Base-by-base conservation (phyloP, 2,329 filamentous ascomycete genomes). In the Fusarium nodosum region DNA sequence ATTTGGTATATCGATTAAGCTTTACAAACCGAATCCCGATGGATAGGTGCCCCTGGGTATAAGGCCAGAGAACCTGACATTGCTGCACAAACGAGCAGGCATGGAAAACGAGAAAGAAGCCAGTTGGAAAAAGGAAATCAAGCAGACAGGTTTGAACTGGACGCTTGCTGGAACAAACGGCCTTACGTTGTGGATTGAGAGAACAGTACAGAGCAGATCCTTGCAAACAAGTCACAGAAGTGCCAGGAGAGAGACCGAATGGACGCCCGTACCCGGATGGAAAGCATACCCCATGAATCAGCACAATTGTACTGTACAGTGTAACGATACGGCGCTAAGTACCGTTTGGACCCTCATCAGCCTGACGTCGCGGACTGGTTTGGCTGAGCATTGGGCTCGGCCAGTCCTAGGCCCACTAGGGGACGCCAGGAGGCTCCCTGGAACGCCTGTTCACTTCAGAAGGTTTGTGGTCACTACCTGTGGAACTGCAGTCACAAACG, bases 291-390 rank as follows among this genome's bases (percentile, higher is more conserved):
- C 56, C 48, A 54, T 48, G 36, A 47, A 58, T 45, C 48, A 53
- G 47, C 26, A 65, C 31, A 42, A 52, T 30, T 34, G 46, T 45
- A 46, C 15, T 38, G 56, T 57, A 74, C 70, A 74, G 72, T 74
- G 57, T 31, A 54, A 28, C n/a, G 26, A 22, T 51, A 73, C 72
- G 68, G 72, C 44, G 54, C 56, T 48, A 65, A 53, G 72, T 74
- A 74, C 63, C 65, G 11, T 36, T 57, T 50, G 44, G 55, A 61
- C 55, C 45, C 50, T 58, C 56, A 58, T 56, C 51, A 56, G 54
- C 63, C 69, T 73, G 71, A 67, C 47, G 66, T 61, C 57, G 57
- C 53, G 65, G 65, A 58, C 57, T 72, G 48, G 39, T 51, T 62
- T 66, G 51, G 48, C 63, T 69, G 64, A 59, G 57, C 59, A 69